A percentile compares a stretch with the other conserved stretches of the same genome.
Conservation (phyloP, 805 yeast genomes). For the Saturnispora halmiae region DNA sequence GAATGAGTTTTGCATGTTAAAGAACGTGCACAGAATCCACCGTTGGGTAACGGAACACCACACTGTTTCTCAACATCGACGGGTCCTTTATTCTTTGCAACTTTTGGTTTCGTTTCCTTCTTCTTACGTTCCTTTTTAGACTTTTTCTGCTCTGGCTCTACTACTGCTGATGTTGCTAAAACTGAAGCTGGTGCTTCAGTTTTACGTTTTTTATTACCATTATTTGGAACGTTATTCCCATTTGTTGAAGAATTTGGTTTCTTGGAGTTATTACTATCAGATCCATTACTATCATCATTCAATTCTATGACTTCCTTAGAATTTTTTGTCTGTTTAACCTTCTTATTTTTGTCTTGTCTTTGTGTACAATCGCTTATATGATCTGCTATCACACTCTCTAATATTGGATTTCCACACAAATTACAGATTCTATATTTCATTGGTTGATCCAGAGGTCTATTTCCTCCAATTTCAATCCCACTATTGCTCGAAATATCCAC, state of each 20-base stretch:
- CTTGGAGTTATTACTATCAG: background rate
- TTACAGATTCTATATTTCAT: constrained; percentile 40
- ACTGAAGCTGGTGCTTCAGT: background rate
- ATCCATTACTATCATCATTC: background rate
- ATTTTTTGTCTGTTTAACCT: background rate
- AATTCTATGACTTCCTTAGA: background rate
- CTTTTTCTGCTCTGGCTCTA: constrained; percentile 13
- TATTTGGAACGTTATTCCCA: constrained; percentile 12
- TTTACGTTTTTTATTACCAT: constrained; percentile 5
- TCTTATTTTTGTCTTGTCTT: constrained; percentile 20
- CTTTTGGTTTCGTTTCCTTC: constrained; percentile 29
- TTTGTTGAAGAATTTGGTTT: background rate
- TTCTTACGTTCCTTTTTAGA: constrained; percentile 14
- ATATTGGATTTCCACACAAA: constrained; percentile 37
- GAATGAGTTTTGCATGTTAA: constrained; percentile 96
- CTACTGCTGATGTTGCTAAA: constrained; percentile 24
- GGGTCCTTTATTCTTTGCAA: constrained; percentile 62
- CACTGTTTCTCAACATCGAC: constrained; percentile 91
- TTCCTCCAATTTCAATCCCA: constrained; percentile 6
- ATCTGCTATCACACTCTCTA: constrained; percentile 29
- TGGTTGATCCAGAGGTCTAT: constrained; percentile 32
- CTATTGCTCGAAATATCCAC: constrained; percentile 9
- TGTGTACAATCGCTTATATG: constrained; percentile 35
- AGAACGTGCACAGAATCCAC: constrained; percentile 94
- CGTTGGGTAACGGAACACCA: constrained; percentile 89